A percentile compares a stretch with the other conserved stretches of the same genome.
Conservation (phyloP, 441 rosid genomes). For the Isatis lusitanica region DNA sequence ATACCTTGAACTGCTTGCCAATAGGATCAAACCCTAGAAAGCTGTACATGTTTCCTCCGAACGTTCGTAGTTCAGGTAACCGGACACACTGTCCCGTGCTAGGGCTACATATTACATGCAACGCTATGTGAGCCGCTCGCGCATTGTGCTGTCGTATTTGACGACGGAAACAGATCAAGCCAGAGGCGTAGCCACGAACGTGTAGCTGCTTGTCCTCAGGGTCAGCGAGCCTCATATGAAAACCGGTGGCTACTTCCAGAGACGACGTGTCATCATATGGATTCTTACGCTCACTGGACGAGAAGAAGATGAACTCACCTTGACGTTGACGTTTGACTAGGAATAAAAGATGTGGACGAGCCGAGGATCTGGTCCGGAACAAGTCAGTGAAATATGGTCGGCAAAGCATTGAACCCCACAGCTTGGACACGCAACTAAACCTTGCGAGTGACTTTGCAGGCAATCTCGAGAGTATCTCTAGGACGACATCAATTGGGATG, state of each 20-base stretch:
- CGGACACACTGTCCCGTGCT: too few species aligned
- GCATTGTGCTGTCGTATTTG: too few species aligned
- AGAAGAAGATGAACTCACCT: background rate
- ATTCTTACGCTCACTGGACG: background rate
- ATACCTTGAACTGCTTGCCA: too few species aligned
- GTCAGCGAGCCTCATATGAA: background rate
- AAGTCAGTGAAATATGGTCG: background rate
- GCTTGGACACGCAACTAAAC: background rate
- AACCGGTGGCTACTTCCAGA: background rate
- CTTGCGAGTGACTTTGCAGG: background rate
- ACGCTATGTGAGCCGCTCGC: too few species aligned
- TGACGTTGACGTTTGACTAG: background rate
- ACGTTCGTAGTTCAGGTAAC: too few species aligned
- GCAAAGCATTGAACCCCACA: background rate
- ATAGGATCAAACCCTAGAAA: too few species aligned
- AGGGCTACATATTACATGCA: too few species aligned
- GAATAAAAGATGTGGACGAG: background rate
- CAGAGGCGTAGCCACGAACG: background rate
- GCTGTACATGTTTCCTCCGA: too few species aligned
- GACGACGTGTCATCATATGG: background rate
- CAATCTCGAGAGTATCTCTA: background rate
- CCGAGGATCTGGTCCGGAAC: background rate
- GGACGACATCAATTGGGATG: background rate
- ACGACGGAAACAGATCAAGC: background rate
- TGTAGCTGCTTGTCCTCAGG: background rate